Evolutionary conservation across 352 stramenopile species (phyloP), one percentile per base, ranked within the genome.

Genomic region (Pythium oligandrum): DNA sequence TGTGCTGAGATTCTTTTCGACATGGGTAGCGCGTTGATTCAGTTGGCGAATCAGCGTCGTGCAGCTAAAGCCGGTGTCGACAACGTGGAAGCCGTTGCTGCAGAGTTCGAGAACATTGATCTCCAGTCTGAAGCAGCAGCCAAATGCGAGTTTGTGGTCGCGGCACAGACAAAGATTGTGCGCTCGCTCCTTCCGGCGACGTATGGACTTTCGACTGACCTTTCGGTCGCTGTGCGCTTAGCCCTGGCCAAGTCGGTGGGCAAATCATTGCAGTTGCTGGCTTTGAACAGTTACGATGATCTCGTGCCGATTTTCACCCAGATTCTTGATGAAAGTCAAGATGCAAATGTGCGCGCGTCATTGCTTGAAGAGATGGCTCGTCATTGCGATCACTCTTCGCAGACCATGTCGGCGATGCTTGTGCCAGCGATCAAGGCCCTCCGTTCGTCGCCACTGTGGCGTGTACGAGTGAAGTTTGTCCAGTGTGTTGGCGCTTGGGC

Each of bases 401-500:
- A 89, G 46, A 77, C 72, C 38, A 65, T 95, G 17, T 67, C 70
- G 11, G 63, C 71, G 36, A 86, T 90, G 75, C 79, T 88, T 47
- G 75, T 90, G 26, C 75, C 83, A 0, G 78, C 74, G 4, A 75
- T 93, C 50, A 72, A 88, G 57, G 73, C 75, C 6, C 67, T 93
- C 7, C 67, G 65, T 34, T 68, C 74, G 36, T 91, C 83, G n/a
- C 56, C 68, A 9, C 75, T 88, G 53, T 95, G 85, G 85, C 81
- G 85, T 48, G 78, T 92, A 26, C 85, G 85, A 17, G 75, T 95
- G 30, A 90, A 92, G 48, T 93, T 87, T 66, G 80, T 92, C 39
- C 73, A 95, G 61, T 91, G 85, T 48, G 78, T 95, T 39, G 79
- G 71, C 43, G 79, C 83, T 4, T 95, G 83, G 83, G 78, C 79